Evolutionary conservation across 2,329 filamentous ascomycete species (phyloP), one percentile per base, ranked within the genome.

Genomic region (Berkeleyomyces basicola): DNA sequence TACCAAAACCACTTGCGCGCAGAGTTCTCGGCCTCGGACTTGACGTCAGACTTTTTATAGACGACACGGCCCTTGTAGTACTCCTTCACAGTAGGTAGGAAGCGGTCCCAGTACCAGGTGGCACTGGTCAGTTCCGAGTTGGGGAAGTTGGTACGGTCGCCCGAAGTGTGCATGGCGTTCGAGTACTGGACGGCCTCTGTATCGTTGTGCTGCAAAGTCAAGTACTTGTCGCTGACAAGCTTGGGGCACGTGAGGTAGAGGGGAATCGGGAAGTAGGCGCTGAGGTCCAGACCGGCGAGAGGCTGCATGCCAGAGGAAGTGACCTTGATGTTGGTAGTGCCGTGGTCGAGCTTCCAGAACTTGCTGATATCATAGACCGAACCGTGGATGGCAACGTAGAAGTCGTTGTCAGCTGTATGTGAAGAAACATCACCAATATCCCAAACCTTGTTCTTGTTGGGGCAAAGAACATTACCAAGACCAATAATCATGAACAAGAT

Each of bases 401-500:
- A 96, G 70, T 96, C 87, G 63, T 84, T 78, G 5, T 79, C 75
- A n/a, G 83, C 87, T 67, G 82, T 78, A 69, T 96, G 92, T 44
- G 75, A 80, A 11, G 74, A 69, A 5, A 96, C 83, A 71, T 99
- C 82, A 9, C 78, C 79, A 3, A 75, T 71, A 61, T 83, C 84
- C 90, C 90, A 99, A 2, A 83, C 93, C 72, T 96, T 96, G 76
- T 96, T 83, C 67, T 83, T 88, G 71, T 96, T 91, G 11, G 93
- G 93, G 71, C 93, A 99, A 2, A 97, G 78, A 1, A 99, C 73
- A 62, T 81, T 83, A 42, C 92, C 91, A 68, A 99, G 93, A 46
- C 76, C 82, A 66, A 96, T 81, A 68, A 99, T 96, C 81, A 90
- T 96, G 75, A 99, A 99, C 64, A 96, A 79, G 65, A 99, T 82